Base-by-base conservation (phyloP, 2,329 filamentous ascomycete genomes). In the Talaromyces pinophilus region DNA sequence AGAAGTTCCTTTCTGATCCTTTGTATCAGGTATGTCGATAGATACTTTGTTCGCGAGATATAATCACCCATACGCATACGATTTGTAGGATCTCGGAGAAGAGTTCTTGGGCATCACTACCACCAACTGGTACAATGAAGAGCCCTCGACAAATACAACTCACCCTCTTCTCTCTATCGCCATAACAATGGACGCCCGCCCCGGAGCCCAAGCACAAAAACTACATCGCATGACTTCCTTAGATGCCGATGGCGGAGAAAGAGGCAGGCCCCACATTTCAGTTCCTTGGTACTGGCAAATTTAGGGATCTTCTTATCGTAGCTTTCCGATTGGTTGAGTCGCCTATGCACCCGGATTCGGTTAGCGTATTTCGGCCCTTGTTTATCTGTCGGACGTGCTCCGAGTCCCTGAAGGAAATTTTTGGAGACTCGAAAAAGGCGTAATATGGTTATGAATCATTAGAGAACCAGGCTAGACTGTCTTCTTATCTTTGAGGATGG, bases 141-240 rank as follows among this genome's bases (percentile, higher is more conserved):
- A 74, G 30, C 72, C 75, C 10, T 67, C 70, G 5, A 71, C 72
- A 1, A 75, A 75, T 30, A 75, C 70, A 1, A 78, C 76, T 6
- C 71, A 78, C 44, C 78, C 78, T 1, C 67, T 78, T 0, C 72
- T 80, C 6, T 78, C 76, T 6, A 78, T 78, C 30, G 70, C 77
- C 22, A 79, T 79, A 59, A 76, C 78, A 0, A 78, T 79, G 72
- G 74, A 75, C 57, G 75, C 75, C 0, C 75, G 72, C 5, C 76
- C 77, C 0, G 74, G 75, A 2, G 75, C 73, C 2, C 65, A 70
- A 4, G 71, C 77, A 0, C 77, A 79, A 64, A 70, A 71, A 8
- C 71, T 80, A 6, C 77, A 80, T 44, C 17, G 40, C 40, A 44
- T n/a, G 40, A n/a, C 40, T 44, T 8, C 35, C 15, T 44, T 19